Evolutionary conservation across 2,329 filamentous ascomycete species (phyloP), one percentile per base, ranked within the genome.

Genomic region (Fusarium fracticaudum): DNA sequence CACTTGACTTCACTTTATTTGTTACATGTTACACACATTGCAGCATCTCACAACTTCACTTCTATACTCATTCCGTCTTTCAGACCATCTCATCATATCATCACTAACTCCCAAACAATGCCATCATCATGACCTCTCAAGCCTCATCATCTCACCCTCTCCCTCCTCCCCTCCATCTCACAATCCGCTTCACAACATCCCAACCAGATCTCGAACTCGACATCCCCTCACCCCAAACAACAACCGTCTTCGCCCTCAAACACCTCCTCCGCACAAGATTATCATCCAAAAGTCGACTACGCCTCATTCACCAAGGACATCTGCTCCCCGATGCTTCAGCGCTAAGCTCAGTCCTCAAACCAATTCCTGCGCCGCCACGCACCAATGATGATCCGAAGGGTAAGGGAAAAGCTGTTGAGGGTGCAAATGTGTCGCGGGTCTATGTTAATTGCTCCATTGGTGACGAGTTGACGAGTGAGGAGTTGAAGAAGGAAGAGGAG

Each of bases 361-460:
- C 93, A 4, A 89, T 90, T 0, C 85, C 92, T 3, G 88, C 90
- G 0, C 85, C 89, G 0, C 86, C 87, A 72, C 73, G 74, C 37
- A 57, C 65, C 11, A 59, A 43, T 12, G 50, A 81, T 69, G 77
- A 80, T 70, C 72, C 77, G 26, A 79, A 81, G 50, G 76, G 75
- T 40, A 83, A 83, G 78, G 94, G 93, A 53, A 97, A 96, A 68
- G 88, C 88, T 2, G 81, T 91, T 10, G 87, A 87, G 38, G 86
- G 87, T 48, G 82, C 82, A 20, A 81, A 84, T 38, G 73, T 83
- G 3, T 87, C 91, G 60, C 88, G 92, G 50, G 89, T 97, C 78
- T 98, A 97, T 82, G 92, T 98, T 70, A 97, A 97, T 85, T 98
- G 96, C 87, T 96, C 94, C 73, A 93, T 98, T 67, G 95, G 95